Conservation (phyloP, 352 stramenopile species). For the Pythium periplocum region DNA sequence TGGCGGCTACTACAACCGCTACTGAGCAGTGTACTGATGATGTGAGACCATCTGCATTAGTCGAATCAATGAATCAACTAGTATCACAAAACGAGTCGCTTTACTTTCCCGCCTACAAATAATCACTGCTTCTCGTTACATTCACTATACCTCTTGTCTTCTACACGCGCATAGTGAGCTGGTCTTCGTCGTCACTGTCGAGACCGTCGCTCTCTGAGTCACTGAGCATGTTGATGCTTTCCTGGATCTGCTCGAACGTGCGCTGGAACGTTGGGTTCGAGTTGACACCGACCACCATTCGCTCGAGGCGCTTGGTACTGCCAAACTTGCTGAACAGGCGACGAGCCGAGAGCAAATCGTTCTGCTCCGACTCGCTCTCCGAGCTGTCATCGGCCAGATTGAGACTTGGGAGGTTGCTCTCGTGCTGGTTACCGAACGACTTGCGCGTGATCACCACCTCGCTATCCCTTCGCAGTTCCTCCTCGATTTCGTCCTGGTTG, state of each 20-base stretch:
- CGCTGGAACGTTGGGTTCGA: slow-evolving; percentile 42
- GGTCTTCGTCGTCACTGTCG: slow-evolving; percentile 25
- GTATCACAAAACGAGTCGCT: too few species aligned
- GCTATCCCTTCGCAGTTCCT: too few species aligned
- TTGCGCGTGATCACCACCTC: too few species aligned
- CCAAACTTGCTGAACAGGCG: slow-evolving; percentile 22
- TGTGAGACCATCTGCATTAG: too few species aligned
- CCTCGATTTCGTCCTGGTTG: too few species aligned
- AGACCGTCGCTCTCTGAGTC: slow-evolving; percentile 30
- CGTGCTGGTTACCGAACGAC: too few species aligned
- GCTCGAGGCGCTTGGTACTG: slow-evolving; percentile 42
- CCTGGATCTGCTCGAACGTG: slow-evolving; percentile 55
- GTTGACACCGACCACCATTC: slow-evolving; percentile 23
- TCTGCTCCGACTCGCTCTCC: slow-evolving; percentile 14
- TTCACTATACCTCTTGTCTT: too few species aligned
- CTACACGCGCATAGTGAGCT: background rate
- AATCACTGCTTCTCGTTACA: too few species aligned
- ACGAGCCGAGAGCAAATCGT: slow-evolving; percentile 19
- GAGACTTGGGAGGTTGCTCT: too few species aligned
- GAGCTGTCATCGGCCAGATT: slow-evolving; percentile 10
- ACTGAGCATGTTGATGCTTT: slow-evolving; percentile 52
- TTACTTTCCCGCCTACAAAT: too few species aligned
- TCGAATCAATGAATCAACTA: too few species aligned
- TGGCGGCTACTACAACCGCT: slow-evolving; percentile 3
- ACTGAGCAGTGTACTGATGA: background rate